Evolutionary conservation across 164 flowering plant genomes (phyloP).

Genomic region (Vitis vinifera): ASM3070453v1 NC_081821.1:7741501-7742000

Average conservation of each 20-base stretch:
- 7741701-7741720: background rate
- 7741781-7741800: conserved; percentile 23
- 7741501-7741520: no score
- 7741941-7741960: conserved; percentile 10
- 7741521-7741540: no score
- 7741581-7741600: background rate
- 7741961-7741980: conserved; percentile 38
- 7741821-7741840: conserved; percentile 15
- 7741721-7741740: conserved; percentile 1
- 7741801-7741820: conserved; percentile 17
- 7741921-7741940: conserved; percentile 4
- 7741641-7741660: no score
- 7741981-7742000: conserved; percentile 48
- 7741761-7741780: background rate
- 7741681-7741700: background rate
- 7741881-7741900: conserved; percentile 2
- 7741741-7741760: conserved; percentile 2
- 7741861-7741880: conserved; percentile 4
- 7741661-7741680: background rate
- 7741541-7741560: no score
- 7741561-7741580: background rate
- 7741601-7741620: no score
- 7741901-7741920: conserved; percentile 6
- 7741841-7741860: conserved; percentile 16
- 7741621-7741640: no score